Evolutionary conservation across 2,329 filamentous ascomycete species (phyloP).

Genomic region (Microascus cirrosus): DNA sequence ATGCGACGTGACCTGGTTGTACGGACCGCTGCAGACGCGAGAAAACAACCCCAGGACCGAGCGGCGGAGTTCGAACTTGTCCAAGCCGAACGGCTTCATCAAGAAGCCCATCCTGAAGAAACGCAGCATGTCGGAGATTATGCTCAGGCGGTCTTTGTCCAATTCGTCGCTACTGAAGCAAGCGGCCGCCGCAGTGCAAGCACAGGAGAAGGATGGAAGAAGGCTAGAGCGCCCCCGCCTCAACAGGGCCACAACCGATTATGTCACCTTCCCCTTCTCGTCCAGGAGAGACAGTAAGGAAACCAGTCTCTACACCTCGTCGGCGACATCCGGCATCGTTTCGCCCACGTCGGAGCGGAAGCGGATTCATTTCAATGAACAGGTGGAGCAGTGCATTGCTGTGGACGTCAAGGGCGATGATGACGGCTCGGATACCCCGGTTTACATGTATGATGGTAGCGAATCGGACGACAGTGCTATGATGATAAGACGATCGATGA

Average conservation of each 20-base stretch:
- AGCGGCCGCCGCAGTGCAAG: conserved; percentile 75
- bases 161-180: conserved; percentile 83
- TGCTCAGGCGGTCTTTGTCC: conserved; percentile 81
- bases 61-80: conserved; percentile 20
- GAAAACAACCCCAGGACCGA: background rate
- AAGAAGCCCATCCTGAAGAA: conserved; percentile 96
- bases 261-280: conserved; percentile 52
- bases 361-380: conserved; percentile 94
- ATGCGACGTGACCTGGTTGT: conserved; percentile 94
- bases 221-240: conserved; percentile 41
- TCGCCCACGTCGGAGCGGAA: conserved; percentile 57
- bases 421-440: conserved; percentile 55
- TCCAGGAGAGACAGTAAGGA: conserved; percentile 50
- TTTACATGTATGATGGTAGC: conserved; percentile 40
- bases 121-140: conserved; percentile 88
- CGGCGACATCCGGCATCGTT: conserved; percentile 57
- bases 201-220: conserved; percentile 55
- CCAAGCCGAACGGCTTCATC: conserved; percentile 52
- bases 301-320: conserved; percentile 40
- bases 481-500: conserved; percentile 64
- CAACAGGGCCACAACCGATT: conserved; percentile 57
- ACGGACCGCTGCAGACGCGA: conserved; percentile 74
- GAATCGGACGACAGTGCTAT: conserved; percentile 68
- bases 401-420: conserved; percentile 77
- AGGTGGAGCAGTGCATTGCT: conserved; percentile 91